Evolutionary conservation across 306 rosid genomes (phyloP), one percentile per base, ranked within the genome.

Genomic region (Malus asiatica): DNA sequence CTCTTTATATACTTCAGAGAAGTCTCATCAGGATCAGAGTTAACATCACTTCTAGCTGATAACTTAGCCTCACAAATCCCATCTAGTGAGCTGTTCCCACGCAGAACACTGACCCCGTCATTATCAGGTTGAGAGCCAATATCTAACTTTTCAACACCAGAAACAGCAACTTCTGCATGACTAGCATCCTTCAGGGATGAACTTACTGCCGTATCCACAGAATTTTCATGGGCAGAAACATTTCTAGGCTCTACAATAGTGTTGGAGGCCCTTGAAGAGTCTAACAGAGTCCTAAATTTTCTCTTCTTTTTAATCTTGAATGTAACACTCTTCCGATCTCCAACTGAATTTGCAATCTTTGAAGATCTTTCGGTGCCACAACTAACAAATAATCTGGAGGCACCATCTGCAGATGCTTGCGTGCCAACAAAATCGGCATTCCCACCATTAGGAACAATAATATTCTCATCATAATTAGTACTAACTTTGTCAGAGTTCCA

Each of bases 101-200:
- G 78, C 77, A 78, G 73, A 66, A 70, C 62, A 77, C 80, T 63
- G 66, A 44, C 68, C 58, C 76, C 83, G 23, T 58, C 81, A 62
- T 40, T 59, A 66, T 76, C 71, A 77, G 83, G 74, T 30, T 68
- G 79, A 80, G 73, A 79, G 76, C 73, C 80, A 58, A 84, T 69
- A 78, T 79, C 83, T 75, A 78, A 72, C 65, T 77, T 87, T 80
- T 78, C 85, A 82, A 68, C 77, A 77, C 77, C 73, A 74, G 83
- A 82, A 83, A 82, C 78, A 60, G 75, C 68, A 62, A 76, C 83
- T 70, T 81, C 87, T 33, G 82, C 82, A 73, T 64, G 57, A 72
- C 80, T 75, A 79, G 77, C 70, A 72, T 77, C 82, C 64, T 84
- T 84, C 40, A 76, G 69, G 64, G 74, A 42, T 44, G 35, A 59